Evolutionary conservation across 2,329 filamentous ascomycete genomes (phyloP).

Genomic region (Alternaria novae-zelandiae): DNA sequence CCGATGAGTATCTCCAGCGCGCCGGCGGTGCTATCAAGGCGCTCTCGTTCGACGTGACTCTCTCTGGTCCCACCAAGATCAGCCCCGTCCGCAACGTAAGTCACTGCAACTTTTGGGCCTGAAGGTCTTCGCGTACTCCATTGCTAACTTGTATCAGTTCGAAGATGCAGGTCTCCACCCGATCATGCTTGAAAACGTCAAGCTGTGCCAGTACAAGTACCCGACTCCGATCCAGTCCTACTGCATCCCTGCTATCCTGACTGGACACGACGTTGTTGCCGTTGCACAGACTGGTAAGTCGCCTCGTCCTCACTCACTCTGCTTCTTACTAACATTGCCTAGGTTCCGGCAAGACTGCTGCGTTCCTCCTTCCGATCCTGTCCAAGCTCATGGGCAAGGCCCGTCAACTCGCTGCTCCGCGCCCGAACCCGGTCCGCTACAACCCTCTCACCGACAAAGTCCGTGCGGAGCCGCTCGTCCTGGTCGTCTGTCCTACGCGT

Average conservation of each 20-base stretch:
- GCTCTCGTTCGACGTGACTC: slow-evolving; percentile 61
- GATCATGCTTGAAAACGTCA: slow-evolving; percentile 77
- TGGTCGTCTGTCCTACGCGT: slow-evolving; percentile 84
- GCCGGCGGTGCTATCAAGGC: slow-evolving; percentile 69
- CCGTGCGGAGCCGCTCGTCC: slow-evolving; percentile 83
- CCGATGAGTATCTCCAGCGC: slow-evolving; percentile 57
- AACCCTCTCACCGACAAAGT: slow-evolving; percentile 59
- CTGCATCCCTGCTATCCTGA: slow-evolving; percentile 78
- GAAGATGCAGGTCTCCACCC: slow-evolving; percentile 84
- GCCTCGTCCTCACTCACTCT: not conserved
- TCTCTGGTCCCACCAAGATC: slow-evolving; percentile 57
- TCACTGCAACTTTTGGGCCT: slow-evolving; percentile 4
- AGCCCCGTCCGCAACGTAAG: slow-evolving; percentile 59
- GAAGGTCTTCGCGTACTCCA: not conserved
- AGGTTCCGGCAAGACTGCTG: slow-evolving; percentile 97
- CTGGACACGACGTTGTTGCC: slow-evolving; percentile 82
- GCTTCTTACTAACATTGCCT: not conserved
- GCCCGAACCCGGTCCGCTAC: slow-evolving; percentile 69
- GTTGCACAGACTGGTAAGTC: slow-evolving; percentile 88
- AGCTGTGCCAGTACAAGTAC: slow-evolving; percentile 70
- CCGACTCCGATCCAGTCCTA: slow-evolving; percentile 91
- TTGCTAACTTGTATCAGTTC: slow-evolving; percentile 57
- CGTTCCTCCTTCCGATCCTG: slow-evolving; percentile 86
- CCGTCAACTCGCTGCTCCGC: slow-evolving; percentile 80
- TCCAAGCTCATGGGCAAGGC: slow-evolving; percentile 96